Percentiles rank a stretch among this genome's conserved stretches.
These are phyloP conservation scores for Phyllosticta citrichinensis DNA, from an alignment of 2,329 filamentous ascomycete species.

Conservation along the genomic window DNA sequence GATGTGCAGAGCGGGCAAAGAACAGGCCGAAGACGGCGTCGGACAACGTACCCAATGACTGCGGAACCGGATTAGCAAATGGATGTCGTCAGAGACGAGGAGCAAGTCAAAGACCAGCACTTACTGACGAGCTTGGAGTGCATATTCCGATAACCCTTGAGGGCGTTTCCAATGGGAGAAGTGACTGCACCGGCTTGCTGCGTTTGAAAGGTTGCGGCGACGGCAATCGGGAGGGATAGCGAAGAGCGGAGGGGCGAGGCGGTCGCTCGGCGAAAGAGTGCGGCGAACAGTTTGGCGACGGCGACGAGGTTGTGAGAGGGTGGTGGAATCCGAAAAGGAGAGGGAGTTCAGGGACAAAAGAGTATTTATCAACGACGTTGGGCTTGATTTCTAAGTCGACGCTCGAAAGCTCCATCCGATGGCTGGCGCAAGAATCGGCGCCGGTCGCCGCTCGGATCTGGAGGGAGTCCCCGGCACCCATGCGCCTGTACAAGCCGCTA, in stretches of 20 bases:
- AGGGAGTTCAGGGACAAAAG: not conserved
- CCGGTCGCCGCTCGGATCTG: not conserved
- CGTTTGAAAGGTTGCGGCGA: constrained; percentile 52
- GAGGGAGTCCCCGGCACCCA: not conserved
- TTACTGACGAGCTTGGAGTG: constrained; percentile 86
- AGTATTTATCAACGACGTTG: constrained; percentile 6
- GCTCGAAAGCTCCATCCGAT: constrained; percentile 9
- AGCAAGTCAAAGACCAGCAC: constrained; percentile 27
- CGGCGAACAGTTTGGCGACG: constrained; percentile 87
- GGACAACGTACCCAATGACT: constrained; percentile 27
- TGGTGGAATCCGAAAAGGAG: too few species aligned
- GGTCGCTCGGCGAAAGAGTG: constrained; percentile 58
- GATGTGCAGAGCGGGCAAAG: constrained; percentile 11
- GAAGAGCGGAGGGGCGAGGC: constrained; percentile 58
- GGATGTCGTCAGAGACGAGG: not conserved
- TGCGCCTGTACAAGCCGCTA: not conserved
- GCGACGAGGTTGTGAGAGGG: not conserved
- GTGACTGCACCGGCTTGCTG: constrained; percentile 39
- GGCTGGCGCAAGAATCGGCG: constrained; percentile 6
- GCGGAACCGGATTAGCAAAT: constrained; percentile 18
- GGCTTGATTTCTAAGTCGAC: constrained; percentile 10
- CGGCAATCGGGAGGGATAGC: constrained; percentile 61
- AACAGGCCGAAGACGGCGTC: not conserved
- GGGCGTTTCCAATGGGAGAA: constrained; percentile 10
- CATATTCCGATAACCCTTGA: constrained; percentile 52